Evolutionary conservation across 768 basidiomycete genomes (phyloP).

Genomic region (Lactarius vividus): DNA sequence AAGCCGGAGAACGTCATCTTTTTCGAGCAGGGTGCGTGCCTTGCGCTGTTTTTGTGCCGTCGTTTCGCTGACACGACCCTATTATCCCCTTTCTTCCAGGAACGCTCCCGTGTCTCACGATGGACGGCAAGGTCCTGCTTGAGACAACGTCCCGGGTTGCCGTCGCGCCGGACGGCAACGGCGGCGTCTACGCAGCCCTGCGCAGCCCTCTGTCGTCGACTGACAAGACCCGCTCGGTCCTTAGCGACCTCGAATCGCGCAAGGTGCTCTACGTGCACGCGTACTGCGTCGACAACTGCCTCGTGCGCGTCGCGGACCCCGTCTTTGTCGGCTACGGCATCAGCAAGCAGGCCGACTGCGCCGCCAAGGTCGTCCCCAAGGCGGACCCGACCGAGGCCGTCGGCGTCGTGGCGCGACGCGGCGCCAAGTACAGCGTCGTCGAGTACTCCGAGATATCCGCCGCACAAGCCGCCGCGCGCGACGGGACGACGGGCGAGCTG

Average conservation of each 20-base stretch:
- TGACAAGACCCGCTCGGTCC: constrained; percentile 65
- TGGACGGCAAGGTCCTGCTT: constrained; percentile 91
- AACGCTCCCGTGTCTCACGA: constrained; percentile 89
- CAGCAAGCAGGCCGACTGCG: constrained; percentile 82
- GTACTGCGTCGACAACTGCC: constrained; percentile 98
- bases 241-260: constrained; percentile 75
- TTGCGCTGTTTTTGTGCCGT: not conserved
- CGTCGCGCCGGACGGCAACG: constrained; percentile 98
- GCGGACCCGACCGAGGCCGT: constrained; percentile 83
- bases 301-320: constrained; percentile 95
- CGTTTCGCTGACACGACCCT: not conserved
- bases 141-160: constrained; percentile 75
- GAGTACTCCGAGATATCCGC: constrained; percentile 96
- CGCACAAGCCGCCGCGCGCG: constrained; percentile 79
- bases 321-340: constrained; percentile 96
- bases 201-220: constrained; percentile 66
- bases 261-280: constrained; percentile 87
- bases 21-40: constrained; percentile 87
- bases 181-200: constrained; percentile 93
- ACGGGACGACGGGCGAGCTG: constrained; percentile 68
- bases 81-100: constrained; percentile 48
- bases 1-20: constrained; percentile 76
- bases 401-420: constrained; percentile 86
- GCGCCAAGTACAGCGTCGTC: constrained; percentile 85
- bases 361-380: constrained; percentile 96